Percentiles rank a stretch among this genome's conserved stretches.
phyloP scores from a whole-genome alignment of 768 basidiomycete genomes.

The Thelephora aurantiotincta region DNA sequence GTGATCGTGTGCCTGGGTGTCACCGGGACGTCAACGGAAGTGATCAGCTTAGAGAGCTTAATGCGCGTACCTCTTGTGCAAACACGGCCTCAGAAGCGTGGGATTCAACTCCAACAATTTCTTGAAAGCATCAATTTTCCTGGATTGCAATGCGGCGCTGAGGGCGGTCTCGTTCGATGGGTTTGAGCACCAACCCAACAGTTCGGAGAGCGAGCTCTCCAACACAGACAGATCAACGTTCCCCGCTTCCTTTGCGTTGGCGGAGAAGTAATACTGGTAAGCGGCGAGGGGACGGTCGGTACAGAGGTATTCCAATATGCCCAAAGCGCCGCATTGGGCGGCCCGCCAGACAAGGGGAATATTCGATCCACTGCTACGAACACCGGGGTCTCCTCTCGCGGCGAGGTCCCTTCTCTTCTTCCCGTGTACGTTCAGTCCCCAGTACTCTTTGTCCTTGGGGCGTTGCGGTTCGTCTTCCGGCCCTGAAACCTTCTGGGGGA shows the following conservation, averaged over 20 bases:
- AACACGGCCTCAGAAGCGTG: constrained; percentile 23
- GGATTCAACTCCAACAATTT: constrained; percentile 29
- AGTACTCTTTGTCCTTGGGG: constrained; percentile 24
- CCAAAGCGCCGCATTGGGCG: constrained; percentile 14
- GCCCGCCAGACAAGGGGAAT: constrained; percentile 31
- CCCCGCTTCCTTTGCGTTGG: constrained; percentile 23
- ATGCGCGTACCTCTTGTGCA: constrained; percentile 28
- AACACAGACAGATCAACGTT: constrained; percentile 25
- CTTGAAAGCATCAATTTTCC: constrained; percentile 27
- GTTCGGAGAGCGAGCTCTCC: constrained; percentile 26
- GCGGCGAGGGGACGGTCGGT: constrained; percentile 33
- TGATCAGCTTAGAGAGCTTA: neutral
- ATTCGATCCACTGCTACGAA: constrained; percentile 6
- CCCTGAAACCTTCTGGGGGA: constrained; percentile 11
- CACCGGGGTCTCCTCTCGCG: constrained; percentile 34
- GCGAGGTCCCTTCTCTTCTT: constrained; percentile 45
- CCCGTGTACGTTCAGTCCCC: constrained; percentile 49
- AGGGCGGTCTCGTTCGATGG: constrained; percentile 38
- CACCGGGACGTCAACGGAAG: neutral
- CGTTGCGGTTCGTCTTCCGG: constrained; percentile 20
- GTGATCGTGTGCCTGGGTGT: neutral
- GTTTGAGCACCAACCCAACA: constrained; percentile 37
- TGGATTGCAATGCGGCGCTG: constrained; percentile 26
- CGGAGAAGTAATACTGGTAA: constrained; percentile 33
- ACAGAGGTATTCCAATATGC: constrained; percentile 33